Base-by-base conservation (phyloP, 2,329 filamentous ascomycete species). In the Ramularia endophylla region DNA sequence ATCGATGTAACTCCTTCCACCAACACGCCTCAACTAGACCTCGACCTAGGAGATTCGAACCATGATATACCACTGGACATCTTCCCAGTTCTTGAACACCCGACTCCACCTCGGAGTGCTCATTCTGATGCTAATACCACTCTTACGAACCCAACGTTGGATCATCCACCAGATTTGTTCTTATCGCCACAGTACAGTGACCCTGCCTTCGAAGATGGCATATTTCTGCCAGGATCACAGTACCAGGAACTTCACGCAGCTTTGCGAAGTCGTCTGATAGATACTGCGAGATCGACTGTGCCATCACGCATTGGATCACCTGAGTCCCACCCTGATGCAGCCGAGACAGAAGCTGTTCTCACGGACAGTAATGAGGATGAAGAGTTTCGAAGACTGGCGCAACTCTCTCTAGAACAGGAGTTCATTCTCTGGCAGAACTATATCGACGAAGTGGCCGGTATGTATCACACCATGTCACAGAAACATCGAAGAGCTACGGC, bases 391-490 rank as follows among this genome's bases (percentile, higher is more conserved):
- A 36, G 51, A 15, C 52, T 58, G 0, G 55, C 54, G 4, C 52
- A 57, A 6, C 46, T 61, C 7, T 55, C 54, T 7, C 43, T 50
- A 0, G 54, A 57, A 27, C 50, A 58, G 27, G 57, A 60, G 25
- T 60, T 54, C 30, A 44, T 53, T 11, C 47, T 61, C 2, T 58
- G 56, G 54, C 55, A 60, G 33, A 60, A 74, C 32, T 78, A 74
- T 56, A 67, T 77, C 16, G 67, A 69, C 1, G 68, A 76, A 41
- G 69, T 75, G 29, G 73, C 73, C 3, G 22, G 22, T 11, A 25
- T 25, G 22, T 25, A 25, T 25, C 11, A 6, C 22, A 6, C 11
- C 6, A 6, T 11, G 22, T 25, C 22, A 11, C 6, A 6, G 22
- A 25, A 6, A 25, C n/a, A 11, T 25, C 22, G 11, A 6, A 25